Base-by-base conservation (phyloP, 2,329 filamentous ascomycete genomes). In the Cytospora mali region DNA sequence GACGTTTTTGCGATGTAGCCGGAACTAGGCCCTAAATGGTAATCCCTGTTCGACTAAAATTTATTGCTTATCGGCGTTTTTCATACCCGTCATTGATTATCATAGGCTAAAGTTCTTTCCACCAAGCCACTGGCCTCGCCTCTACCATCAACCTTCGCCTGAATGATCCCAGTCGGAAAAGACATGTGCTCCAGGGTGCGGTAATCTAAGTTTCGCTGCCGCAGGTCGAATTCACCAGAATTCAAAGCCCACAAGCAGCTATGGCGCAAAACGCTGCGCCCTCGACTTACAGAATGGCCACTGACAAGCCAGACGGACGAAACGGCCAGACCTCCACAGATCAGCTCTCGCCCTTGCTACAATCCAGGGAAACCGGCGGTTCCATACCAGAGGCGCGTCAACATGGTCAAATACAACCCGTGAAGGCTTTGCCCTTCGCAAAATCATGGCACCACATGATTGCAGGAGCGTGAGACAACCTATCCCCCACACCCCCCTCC, bases 371-470 rank as follows among this genome's bases (percentile, higher is more conserved):
- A 71, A 84, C 82, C 16, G 87, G 86, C 39, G 84, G 84, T 62
- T 75, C 81, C 5, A 71, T 82, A 3, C 81, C 84, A 60, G 66
- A 73, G 66, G 62, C 70, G 54, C 56, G 64, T 55, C 58, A 64
- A 2, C 39, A 71, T 64, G 61, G 71, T 73, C 21, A 64, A 69
- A 57, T 66, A 73, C 65, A 62, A 42, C 66, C 50, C 31, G 68
- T 73, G 59, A 78, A 80, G 66, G 72, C 74, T 18, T 75, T 80
- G 42, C 82, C 84, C 2, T 84, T 84, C 70, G 81, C 88, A 21
- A 93, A 93, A 75, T 93, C 92, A 75, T 96, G 92, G 90, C 91
- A 93, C 66, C 93, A 97, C 80, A 89, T 97, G 71, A 84, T 97
- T 63, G 93, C 93, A 60, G 93, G 93, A 82, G 93, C 88, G 92